Base-by-base conservation (phyloP, 495 filamentous ascomycete genomes). In the Polyplosphaeria fusca region DNA sequence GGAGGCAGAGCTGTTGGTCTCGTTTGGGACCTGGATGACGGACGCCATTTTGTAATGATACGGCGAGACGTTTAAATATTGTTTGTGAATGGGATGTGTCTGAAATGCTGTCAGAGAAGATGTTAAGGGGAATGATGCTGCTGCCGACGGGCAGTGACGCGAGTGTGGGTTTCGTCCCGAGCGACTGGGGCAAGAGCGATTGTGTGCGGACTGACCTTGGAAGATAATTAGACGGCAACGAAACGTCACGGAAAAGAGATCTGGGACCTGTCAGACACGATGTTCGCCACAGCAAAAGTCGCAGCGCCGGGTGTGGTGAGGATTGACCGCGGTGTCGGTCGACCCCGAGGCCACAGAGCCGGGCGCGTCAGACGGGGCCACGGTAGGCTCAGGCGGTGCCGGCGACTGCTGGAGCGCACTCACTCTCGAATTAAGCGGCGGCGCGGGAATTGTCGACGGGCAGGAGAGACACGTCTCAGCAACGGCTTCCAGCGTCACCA, bases 1-100 rank as follows among this genome's bases (percentile, higher is more conserved):
- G 47, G 78, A 82, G 63, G 77, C 73, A 40, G 71, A 72, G 64
- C 77, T 76, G 48, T 73, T 72, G 16, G 79, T 85, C 73, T 89
- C 82, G 59, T 86, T 84, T 22, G 69, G 57, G 38, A 77, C 74
- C n/a, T 64, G 65, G 48, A 77, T 75, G 39, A 75, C 67, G 60
- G 67, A 70, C 5, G 73, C 73, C 70, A 79, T 75, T 39, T 38
- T 39, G 42, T 49, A 41, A 47, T 35, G 37, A 22, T 16, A 13
- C 11, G 5, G 14, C 43, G 27, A 11, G 11, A 47, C 4, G 23
- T 9, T 47, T 9, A 12, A 5, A 5, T 9, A 5, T 5, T 43
- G 18, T 43, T 19, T 12, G 18, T 20, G 11, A 12, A 20, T 14
- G 16, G 24, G 43, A 4, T 19, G 43, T 11, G 18, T 11, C 18